Evolutionary conservation across 2,329 filamentous ascomycete genomes (phyloP), one percentile per base, ranked within the genome.

Genomic region (Celoporthe dispersa): DNA sequence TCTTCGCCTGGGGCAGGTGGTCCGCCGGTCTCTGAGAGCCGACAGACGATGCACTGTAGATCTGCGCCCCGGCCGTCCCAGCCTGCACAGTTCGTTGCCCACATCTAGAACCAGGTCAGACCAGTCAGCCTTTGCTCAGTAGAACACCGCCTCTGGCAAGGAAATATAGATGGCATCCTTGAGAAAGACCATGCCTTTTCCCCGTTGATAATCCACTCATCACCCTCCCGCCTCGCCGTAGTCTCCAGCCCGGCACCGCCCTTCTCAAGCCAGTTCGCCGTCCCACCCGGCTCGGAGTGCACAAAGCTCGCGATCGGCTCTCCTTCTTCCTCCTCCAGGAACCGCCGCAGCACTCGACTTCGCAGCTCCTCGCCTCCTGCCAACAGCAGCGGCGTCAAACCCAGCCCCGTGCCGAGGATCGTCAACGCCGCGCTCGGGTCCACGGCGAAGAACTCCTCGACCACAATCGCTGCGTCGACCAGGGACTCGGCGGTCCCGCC

Each of bases 191-290:
- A 11, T 16, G 68, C 71, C 66, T 72, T 72, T 25, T 72, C 70
- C 0, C 70, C 70, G 16, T 66, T 70, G 14, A 72, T n/a, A 6
- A 68, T 7, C 68, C 68, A 72, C 8, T 68, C 37, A 8, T 41
- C 63, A 1, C 68, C 70, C 1, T 63, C 70, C 61, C 28, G 41
- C 57, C 68, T 51, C 31, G 70, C 70, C 19, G 70, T 72, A 4
- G 68, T 70, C 14, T 37, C 44, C 2, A 72, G 62, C 22, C 70
- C 70, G 37, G n/a, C 59, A 8, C 51, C 70, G 22, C 70, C 68
- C 22, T 41, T 72, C 62, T 72, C 70, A 12, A 72, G 68, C 61
- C 65, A 72, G 35, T 72, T 72, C 3, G 70, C 68, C 61, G 63
- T 70, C 8, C 70, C 70, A 4, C 65, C 68, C 11, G 70, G 70